These are phyloP conservation scores for Geosmithia putterillii DNA, from an alignment of 2,329 filamentous ascomycete genomes.

Conservation along the genomic window DNA sequence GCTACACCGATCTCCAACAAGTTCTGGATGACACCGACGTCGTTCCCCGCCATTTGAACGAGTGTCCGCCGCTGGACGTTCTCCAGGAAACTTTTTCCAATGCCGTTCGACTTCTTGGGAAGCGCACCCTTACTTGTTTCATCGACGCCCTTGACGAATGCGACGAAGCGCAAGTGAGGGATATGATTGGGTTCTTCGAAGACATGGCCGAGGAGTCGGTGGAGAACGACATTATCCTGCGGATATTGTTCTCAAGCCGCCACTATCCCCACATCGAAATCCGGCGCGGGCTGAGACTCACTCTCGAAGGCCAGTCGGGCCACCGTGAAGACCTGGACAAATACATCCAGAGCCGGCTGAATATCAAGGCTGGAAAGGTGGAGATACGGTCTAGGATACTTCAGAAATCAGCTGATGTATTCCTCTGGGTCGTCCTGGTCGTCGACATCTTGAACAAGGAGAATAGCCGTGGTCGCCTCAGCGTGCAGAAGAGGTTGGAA, in stretches of 20 bases:
- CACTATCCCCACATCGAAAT: conserved; percentile 28
- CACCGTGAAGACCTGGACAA: conserved; percentile 11
- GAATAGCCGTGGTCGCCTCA: neutral
- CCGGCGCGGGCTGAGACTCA: conserved; percentile 10
- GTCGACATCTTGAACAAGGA: conserved; percentile 12
- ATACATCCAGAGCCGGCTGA: conserved; percentile 4
- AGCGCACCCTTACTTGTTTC: conserved; percentile 4
- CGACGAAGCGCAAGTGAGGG: conserved; percentile 23
- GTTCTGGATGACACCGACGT: conserved; percentile 9
- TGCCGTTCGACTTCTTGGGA: conserved; percentile 2
- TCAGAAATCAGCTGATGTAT: conserved; percentile 20
- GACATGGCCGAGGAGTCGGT: conserved; percentile 16
- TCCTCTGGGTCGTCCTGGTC: conserved; percentile 13
- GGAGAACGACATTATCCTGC: conserved; percentile 9
- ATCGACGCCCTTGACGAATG: conserved; percentile 36
- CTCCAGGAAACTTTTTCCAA: conserved; percentile 1
- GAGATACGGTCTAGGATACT: conserved; percentile 11
- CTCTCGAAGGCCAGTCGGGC: conserved; percentile 11
- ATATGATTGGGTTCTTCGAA: conserved; percentile 31
- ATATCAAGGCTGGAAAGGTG: conserved; percentile 15
- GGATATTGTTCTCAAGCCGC: conserved; percentile 29
- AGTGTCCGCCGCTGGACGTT: neutral
- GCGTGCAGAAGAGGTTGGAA: neutral
- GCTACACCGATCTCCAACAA: conserved; percentile 19
- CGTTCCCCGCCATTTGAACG: neutral